These are phyloP conservation scores for Blastocladiella emersonii DNA, from an alignment of 371 early-diverging fungal species.

Conservation along the genomic window DNA sequence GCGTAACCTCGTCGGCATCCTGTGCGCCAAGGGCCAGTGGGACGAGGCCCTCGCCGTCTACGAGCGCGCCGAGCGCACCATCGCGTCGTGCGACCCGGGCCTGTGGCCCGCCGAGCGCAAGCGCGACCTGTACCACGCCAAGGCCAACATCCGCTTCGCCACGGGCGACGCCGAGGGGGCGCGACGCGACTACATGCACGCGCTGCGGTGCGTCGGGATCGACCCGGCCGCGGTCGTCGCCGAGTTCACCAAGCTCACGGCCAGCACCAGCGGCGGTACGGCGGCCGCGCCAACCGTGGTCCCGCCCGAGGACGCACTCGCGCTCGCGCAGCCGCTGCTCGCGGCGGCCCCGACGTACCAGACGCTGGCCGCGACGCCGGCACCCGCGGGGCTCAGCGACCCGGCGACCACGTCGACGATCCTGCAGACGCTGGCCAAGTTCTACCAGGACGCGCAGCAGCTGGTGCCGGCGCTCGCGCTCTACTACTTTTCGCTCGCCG, in stretches of 20 bases:
- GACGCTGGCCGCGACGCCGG: too few species aligned
- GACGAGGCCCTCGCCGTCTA: slow-evolving; percentile 68
- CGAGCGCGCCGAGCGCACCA: slow-evolving; percentile 45
- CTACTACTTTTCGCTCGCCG: slow-evolving; percentile 65
- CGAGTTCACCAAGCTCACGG: neutral
- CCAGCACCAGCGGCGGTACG: neutral
- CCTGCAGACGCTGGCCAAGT: slow-evolving; percentile 67
- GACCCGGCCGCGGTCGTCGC: neutral
- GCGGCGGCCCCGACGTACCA: too few species aligned
- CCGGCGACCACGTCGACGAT: slow-evolving; percentile 53
- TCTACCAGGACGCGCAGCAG: slow-evolving; percentile 64
- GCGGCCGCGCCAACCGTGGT: neutral
- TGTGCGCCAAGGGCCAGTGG: slow-evolving; percentile 36
- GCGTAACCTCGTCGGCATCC: slow-evolving; percentile 69
- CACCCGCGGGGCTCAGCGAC: neutral
- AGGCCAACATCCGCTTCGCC: slow-evolving; percentile 66
- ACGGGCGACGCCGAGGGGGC: slow-evolving; percentile 57
- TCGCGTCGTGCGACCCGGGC: neutral
- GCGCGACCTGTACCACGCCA: slow-evolving; percentile 59
- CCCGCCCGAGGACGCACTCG: slow-evolving; percentile 14
- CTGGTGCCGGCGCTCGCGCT: slow-evolving; percentile 54
- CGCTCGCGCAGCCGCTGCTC: slow-evolving; percentile 11
- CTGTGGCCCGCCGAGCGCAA: slow-evolving; percentile 17
- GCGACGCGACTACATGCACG: slow-evolving; percentile 56
- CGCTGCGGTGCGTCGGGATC: slow-evolving; percentile 13